Evolutionary conservation across 2,329 filamentous ascomycete genomes (phyloP).

Genomic region (Plectosphaerella sp.): DNA sequence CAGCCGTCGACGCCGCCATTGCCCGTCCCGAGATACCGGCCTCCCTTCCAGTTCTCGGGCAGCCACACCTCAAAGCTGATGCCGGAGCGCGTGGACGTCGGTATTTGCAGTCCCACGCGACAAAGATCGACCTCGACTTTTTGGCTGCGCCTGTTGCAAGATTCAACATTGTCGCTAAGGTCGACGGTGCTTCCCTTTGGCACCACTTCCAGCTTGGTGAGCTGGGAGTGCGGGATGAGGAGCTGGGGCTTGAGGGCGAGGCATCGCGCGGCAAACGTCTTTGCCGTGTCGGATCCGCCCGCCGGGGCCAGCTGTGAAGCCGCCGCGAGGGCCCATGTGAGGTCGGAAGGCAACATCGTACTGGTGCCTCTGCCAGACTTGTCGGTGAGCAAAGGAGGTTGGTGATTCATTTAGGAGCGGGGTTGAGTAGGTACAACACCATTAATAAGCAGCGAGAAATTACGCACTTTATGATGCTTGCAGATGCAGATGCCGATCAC

Average conservation of each 20-base stretch:
- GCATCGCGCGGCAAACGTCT: not conserved
- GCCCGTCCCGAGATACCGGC: constrained; percentile 40
- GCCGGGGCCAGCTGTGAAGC: too few relatives aligned
- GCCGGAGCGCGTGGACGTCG: not conserved
- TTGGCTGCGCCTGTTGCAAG: not conserved
- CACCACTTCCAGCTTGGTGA: not conserved
- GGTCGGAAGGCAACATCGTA: too few relatives aligned
- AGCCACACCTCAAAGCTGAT: constrained; percentile 45
- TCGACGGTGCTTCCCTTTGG: not conserved
- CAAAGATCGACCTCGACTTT: not conserved
- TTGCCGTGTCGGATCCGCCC: too few relatives aligned
- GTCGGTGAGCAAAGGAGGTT: too few relatives aligned
- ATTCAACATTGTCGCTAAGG: not conserved
- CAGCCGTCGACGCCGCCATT: constrained; percentile 46
- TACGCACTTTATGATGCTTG: not conserved
- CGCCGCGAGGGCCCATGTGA: too few relatives aligned
- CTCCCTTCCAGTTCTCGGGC: constrained; percentile 33
- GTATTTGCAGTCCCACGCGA: not conserved
- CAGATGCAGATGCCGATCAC: not conserved
- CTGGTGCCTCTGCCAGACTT: too few relatives aligned
- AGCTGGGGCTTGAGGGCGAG: constrained; percentile 3
- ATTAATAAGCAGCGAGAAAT: too few relatives aligned
- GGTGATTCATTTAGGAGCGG: too few relatives aligned
- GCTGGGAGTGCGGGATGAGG: not conserved
- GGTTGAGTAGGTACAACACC: too few relatives aligned